Evolutionary conservation across 2,329 filamentous ascomycete genomes (phyloP).

Genomic region (Ceratocystiopsis sp.): DNA sequence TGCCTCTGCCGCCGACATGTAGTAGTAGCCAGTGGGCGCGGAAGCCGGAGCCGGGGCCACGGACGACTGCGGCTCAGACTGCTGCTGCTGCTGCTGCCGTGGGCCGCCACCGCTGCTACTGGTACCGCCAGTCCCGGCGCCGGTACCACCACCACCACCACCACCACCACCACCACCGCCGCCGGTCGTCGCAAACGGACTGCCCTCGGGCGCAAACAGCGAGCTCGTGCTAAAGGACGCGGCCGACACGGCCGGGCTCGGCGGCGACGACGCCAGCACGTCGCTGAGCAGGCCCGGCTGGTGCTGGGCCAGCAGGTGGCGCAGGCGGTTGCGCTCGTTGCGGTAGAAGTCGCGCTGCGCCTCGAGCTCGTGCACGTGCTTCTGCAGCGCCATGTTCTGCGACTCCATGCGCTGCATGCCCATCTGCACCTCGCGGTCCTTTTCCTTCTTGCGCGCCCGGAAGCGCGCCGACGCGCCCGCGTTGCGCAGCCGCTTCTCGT

Average conservation of each 20-base stretch:
- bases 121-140: no score
- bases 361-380: conserved; percentile 32
- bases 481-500: conserved; percentile 74
- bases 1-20: conserved; percentile 4
- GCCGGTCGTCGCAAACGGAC: conserved; percentile 13
- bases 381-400: conserved; percentile 47
- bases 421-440: conserved; percentile 54
- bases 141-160: no score
- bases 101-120: conserved; percentile 1
- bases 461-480: conserved; percentile 75
- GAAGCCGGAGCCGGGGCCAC: conserved; percentile 5
- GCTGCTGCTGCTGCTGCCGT: conserved; percentile 1
- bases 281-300: conserved; percentile 10
- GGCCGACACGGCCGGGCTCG: conserved; percentile 26
- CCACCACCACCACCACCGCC: neutral
- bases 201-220: conserved; percentile 17
- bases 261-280: conserved; percentile 35
- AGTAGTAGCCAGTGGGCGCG: conserved; percentile 12
- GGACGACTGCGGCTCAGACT: neutral
- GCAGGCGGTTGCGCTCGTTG: conserved; percentile 53
- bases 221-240: conserved; percentile 15
- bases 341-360: conserved; percentile 59
- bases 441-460: conserved; percentile 64
- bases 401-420: conserved; percentile 54
- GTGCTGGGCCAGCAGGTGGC: conserved; percentile 40